Conservation (phyloP, 1,139 yeast genomes). For the Diutina scorzettiae region DNA sequence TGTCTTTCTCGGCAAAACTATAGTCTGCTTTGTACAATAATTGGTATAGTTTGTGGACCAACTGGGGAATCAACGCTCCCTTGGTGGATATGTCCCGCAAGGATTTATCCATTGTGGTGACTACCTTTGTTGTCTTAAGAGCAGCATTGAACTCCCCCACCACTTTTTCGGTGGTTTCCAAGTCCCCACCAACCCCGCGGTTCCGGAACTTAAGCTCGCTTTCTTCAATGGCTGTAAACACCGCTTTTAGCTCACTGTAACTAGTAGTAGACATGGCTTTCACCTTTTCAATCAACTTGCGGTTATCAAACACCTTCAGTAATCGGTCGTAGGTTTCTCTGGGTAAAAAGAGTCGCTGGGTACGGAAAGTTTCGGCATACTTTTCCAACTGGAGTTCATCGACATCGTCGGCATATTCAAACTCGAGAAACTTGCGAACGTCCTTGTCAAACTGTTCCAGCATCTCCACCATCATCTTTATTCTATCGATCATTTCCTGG, state of each 20-base stretch:
- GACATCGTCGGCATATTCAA: conserved; percentile 16
- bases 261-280: conserved; percentile 4
- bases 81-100: not conserved
- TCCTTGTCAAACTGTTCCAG: conserved; percentile 21
- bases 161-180: conserved; percentile 31
- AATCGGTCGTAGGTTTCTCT: conserved; percentile 18
- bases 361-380: conserved; percentile 10
- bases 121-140: conserved; percentile 20
- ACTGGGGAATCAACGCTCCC: conserved; percentile 12
- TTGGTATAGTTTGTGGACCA: conserved; percentile 18
- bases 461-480: conserved; percentile 17
- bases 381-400: conserved; percentile 15
- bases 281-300: conserved; percentile 12
- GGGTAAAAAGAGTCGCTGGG: conserved; percentile 18
- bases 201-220: not conserved
- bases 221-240: not conserved
- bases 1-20: conserved; percentile 21
- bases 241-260: not conserved
- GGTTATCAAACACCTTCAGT: conserved; percentile 17
- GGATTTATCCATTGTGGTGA: conserved; percentile 7
- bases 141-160: conserved; percentile 16
- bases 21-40: conserved; percentile 22
- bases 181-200: conserved; percentile 8
- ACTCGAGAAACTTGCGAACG: conserved; percentile 15
- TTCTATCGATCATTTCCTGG: conserved; percentile 12